These are phyloP conservation scores for Raffaelea ambrosiae DNA, from an alignment of 2,329 filamentous ascomycete species.

Conservation along the genomic window DNA sequence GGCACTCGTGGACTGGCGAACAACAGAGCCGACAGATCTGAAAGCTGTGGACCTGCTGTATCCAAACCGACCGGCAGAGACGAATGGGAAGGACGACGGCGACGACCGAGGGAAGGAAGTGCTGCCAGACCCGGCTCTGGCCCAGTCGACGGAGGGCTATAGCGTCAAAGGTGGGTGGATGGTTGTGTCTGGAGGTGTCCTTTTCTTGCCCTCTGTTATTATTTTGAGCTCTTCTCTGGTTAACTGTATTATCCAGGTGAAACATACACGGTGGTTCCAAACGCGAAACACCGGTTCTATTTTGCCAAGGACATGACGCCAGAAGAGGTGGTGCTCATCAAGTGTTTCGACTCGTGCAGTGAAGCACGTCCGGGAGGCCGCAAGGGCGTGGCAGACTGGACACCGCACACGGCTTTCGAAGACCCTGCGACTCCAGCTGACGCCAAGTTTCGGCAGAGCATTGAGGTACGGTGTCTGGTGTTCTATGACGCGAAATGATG, in stretches of 20 bases:
- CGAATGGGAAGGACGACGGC: constrained; percentile 17
- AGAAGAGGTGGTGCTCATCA: constrained; percentile 38
- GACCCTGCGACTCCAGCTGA: constrained; percentile 44
- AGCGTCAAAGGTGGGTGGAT: constrained; percentile 33
- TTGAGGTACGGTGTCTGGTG: constrained; percentile 55
- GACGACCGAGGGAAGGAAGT: constrained; percentile 53
- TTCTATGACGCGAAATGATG: constrained; percentile 36
- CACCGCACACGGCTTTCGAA: constrained; percentile 45
- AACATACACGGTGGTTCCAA: constrained; percentile 51
- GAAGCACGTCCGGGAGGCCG: constrained; percentile 24
- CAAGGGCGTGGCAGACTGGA: constrained; percentile 34
- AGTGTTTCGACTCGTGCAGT: constrained; percentile 45
- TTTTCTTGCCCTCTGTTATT: no score
- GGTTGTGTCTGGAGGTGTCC: no score
- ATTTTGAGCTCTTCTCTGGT: no score
- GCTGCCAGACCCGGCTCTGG: constrained; percentile 36
- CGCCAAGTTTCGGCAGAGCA: constrained; percentile 44
- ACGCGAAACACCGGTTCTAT: constrained; percentile 50
- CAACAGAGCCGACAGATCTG: constrained; percentile 48
- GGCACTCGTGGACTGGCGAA: constrained; percentile 56
- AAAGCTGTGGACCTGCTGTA: constrained; percentile 56
- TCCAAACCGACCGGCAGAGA: constrained; percentile 30
- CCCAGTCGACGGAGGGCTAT: constrained; percentile 48
- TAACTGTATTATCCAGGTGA: no score
- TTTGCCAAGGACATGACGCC: constrained; percentile 61